Conservation (phyloP, 176 grass and related monocot species). For the Zoysia japonica region DNA sequence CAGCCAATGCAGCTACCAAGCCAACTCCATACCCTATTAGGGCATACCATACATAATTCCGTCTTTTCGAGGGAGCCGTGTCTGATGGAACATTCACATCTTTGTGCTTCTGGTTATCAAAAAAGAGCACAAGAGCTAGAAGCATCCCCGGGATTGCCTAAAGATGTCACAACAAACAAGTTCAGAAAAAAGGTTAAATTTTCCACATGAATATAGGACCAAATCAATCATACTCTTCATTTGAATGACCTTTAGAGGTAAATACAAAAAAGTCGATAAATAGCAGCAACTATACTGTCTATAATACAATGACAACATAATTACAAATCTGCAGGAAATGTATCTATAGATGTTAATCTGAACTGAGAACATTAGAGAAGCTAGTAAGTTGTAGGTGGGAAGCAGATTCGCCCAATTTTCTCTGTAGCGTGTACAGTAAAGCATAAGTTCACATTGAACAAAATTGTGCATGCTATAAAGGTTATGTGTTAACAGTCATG, state of each 20-base stretch:
- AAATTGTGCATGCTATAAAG: constrained; percentile 8
- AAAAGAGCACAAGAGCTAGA: constrained; percentile 82
- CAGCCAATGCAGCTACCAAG: constrained; percentile 77
- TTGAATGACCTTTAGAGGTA: neutral
- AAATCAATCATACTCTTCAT: constrained; percentile 1
- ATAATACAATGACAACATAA: neutral
- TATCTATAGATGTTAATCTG: neutral
- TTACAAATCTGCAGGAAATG: neutral
- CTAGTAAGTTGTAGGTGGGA: neutral
- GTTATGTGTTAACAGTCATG: neutral
- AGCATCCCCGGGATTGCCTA: constrained; percentile 98
- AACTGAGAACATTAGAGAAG: neutral
- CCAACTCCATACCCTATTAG: constrained; percentile 84
- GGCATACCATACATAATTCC: constrained; percentile 82
- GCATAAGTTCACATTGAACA: neutral
- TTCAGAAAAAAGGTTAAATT: neutral
- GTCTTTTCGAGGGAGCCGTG: constrained; percentile 26
- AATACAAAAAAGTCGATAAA: constrained; percentile 15
- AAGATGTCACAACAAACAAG: constrained; percentile 22
- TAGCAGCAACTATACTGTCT: neutral
- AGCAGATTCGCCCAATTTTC: neutral
- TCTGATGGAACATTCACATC: constrained; percentile 52
- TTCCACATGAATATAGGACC: neutral
- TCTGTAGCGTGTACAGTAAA: neutral
- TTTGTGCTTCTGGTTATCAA: constrained; percentile 81